Percentiles rank a stretch among this genome's conserved stretches.
Evolutionary conservation across 495 filamentous ascomycete genomes (phyloP).

Genomic region (Elaphomyces granulatus): DNA sequence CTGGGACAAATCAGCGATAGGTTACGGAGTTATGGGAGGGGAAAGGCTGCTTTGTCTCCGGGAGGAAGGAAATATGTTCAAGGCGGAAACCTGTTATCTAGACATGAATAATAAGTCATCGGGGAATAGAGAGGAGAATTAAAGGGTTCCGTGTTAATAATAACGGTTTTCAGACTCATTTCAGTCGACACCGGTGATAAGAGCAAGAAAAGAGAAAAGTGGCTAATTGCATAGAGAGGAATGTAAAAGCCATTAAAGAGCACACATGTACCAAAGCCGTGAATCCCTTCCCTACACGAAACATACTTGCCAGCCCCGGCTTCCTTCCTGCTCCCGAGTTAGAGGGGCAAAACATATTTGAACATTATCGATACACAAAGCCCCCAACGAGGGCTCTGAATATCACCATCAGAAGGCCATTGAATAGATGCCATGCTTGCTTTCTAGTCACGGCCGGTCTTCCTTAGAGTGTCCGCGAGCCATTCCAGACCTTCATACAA

Average conservation of each 20-base stretch:
- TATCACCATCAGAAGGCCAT: too few relatives aligned
- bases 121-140: background rate
- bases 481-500: slow-evolving; percentile 99
- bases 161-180: background rate
- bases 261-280: background rate
- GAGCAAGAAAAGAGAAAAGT: background rate
- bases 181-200: background rate
- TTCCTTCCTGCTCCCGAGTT: background rate
- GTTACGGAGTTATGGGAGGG: background rate
- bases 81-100: background rate
- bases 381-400: too few relatives aligned
- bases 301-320: background rate
- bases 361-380: background rate
- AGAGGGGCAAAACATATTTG: background rate
- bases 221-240: background rate
- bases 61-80: background rate
- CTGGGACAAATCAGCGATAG: too few relatives aligned
- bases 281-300: background rate
- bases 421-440: background rate
- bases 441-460: slow-evolving; percentile 68
- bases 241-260: background rate
- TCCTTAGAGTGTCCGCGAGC: slow-evolving; percentile 89
- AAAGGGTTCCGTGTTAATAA: background rate
- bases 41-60: background rate
- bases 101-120: background rate